Conservation (phyloP, 1,284 basidiomycete genomes). For the Ustilago xerochloae region DNA sequence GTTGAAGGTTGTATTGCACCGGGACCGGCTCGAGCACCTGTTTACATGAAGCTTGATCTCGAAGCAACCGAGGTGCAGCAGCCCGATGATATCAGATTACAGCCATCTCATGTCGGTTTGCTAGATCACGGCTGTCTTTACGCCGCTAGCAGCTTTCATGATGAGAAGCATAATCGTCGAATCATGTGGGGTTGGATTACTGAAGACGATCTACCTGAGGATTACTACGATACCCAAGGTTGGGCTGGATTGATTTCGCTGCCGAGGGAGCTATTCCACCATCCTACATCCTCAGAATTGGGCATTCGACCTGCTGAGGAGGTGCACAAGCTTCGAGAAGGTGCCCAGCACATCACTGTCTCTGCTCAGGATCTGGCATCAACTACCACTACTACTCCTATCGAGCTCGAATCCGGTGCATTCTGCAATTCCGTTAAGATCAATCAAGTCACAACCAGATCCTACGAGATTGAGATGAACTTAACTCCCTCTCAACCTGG, state of each 20-base stretch:
- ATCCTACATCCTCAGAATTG: constrained; percentile 28
- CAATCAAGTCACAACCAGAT: constrained; percentile 10
- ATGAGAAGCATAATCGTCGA: constrained; percentile 31
- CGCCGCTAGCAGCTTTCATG: constrained; percentile 52
- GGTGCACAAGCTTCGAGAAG: constrained; percentile 30
- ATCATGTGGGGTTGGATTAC: constrained; percentile 61
- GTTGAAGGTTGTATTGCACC: constrained; percentile 45
- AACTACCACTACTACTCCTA: neutral
- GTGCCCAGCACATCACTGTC: constrained; percentile 13
- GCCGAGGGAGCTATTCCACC: constrained; percentile 48
- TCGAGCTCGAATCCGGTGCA: constrained; percentile 7
- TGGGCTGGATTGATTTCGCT: constrained; percentile 54
- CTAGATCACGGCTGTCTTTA: constrained; percentile 57
- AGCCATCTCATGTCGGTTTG: constrained; percentile 22
- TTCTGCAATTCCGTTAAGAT: neutral
- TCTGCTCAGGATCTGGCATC: neutral
- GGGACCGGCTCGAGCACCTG: constrained; percentile 34
- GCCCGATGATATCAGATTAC: constrained; percentile 20
- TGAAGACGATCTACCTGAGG: constrained; percentile 51
- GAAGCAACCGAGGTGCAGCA: neutral
- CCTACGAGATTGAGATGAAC: constrained; percentile 35
- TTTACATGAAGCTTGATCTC: constrained; percentile 29
- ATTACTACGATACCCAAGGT: constrained; percentile 49
- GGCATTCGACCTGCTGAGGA: constrained; percentile 39
- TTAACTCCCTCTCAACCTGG: constrained; percentile 15